phyloP scores from a whole-genome alignment of 2,329 filamentous ascomycete species.

The Calonectria multiphialidica region DNA sequence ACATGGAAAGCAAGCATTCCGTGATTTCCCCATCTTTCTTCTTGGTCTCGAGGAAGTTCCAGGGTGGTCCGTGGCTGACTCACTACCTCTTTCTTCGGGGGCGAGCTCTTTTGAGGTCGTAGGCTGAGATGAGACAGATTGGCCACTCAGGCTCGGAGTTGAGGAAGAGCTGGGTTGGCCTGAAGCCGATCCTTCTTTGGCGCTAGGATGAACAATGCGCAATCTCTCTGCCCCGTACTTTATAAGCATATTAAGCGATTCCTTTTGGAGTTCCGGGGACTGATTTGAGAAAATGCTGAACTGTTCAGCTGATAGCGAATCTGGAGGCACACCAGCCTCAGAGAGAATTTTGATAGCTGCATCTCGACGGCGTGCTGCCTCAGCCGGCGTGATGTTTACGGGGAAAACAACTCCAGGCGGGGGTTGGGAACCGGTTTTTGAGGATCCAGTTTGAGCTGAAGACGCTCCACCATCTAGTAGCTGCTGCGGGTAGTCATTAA shows the following conservation, averaged over 20 bases:
- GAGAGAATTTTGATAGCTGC: slow-evolving; percentile 61
- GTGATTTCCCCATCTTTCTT: slow-evolving; percentile 44
- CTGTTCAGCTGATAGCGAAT: slow-evolving; percentile 65
- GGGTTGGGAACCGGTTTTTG: slow-evolving; percentile 21
- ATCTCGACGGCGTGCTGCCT: slow-evolving; percentile 63
- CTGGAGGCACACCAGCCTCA: slow-evolving; percentile 62
- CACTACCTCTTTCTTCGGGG: not conserved
- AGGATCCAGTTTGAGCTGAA: slow-evolving; percentile 23
- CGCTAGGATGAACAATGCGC: slow-evolving; percentile 67
- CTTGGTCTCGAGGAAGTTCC: slow-evolving; percentile 19
- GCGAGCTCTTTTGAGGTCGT: slow-evolving; percentile 49
- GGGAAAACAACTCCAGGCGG: slow-evolving; percentile 35
- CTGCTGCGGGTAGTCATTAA: slow-evolving; percentile 32
- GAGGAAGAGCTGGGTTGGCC: slow-evolving; percentile 43
- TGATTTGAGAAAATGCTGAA: slow-evolving; percentile 72
- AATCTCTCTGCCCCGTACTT: slow-evolving; percentile 69
- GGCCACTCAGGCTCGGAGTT: slow-evolving; percentile 36
- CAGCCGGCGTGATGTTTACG: slow-evolving; percentile 55
- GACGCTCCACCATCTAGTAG: slow-evolving; percentile 24
- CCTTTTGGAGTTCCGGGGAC: slow-evolving; percentile 65
- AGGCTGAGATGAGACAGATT: slow-evolving; percentile 38
- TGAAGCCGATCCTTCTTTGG: slow-evolving; percentile 46
- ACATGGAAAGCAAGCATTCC: slow-evolving; percentile 53
- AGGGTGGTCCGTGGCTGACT: not conserved
- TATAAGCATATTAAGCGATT: slow-evolving; percentile 68